Evolutionary conservation across 2,329 filamentous ascomycete genomes (phyloP), one percentile per base, ranked within the genome.

Genomic region (Leptographium wingfieldii): DNA sequence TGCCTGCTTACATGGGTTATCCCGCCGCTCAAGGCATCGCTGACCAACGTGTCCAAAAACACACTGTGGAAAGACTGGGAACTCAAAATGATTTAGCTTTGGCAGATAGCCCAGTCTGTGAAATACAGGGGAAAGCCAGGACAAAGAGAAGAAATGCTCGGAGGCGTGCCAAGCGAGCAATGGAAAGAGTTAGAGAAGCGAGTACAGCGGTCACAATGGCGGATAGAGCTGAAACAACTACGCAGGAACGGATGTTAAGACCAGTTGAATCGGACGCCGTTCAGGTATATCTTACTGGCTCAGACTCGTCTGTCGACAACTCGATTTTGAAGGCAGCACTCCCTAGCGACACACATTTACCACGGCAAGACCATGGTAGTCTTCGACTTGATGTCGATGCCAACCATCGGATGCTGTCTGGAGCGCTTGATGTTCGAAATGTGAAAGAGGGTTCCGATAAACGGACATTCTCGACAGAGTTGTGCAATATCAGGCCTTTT

Each of bases 391-490:
- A 81, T 60, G 63, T 90, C 35, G 80, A 77, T 19, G 84, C 85
- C 57, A 82, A 84, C 2, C 79, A 82, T 58, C 80, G 88, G 64
- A 74, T 92, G 60, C 70, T 92, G 0, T 89, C 91, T 66, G 84
- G 85, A 10, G 85, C 87, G 7, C 75, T 92, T 3, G 89, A 88
- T 3, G 71, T 90, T 11, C 82, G 82, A 59, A 80, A 79, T 4
- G 87, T 88, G 0, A 87, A 85, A 66, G 83, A 77, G 1, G 85
- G 86, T 65, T 79, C 80, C 35, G 87, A 90, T 22, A 86, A 86
- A 68, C 29, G 6, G 10, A 16, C 33, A 27, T 12, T 27, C 43
- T 31, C 10, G 29, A 19, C 38, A 16, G 40, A n/a, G 5, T 14
- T 2, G 25, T 11, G 14, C 46, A 22, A 40, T 31, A 12, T 3